Percentiles rank a stretch among this genome's conserved stretches.
phyloP scores from a whole-genome alignment of 2,329 filamentous ascomycete genomes.

The Talaromyces atroroseus region DNA sequence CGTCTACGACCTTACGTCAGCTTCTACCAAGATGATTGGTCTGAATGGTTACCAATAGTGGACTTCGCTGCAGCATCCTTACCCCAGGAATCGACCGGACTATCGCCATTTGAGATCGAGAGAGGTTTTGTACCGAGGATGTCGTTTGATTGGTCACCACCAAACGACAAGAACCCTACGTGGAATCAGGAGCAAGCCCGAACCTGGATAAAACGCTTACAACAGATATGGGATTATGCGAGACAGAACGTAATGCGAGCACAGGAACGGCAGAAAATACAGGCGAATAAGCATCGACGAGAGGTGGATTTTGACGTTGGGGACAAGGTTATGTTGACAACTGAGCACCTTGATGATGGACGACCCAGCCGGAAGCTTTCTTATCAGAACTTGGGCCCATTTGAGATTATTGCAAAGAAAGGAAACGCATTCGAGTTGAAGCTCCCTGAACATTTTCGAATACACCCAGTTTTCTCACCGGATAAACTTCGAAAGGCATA shows the following conservation, averaged over 20 bases:
- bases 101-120: slow-evolving; percentile 1
- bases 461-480: slow-evolving; percentile 8
- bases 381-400: not conserved
- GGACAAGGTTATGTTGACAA: not conserved
- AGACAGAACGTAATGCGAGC: too few relatives aligned
- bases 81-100: not conserved
- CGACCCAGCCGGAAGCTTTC: not conserved
- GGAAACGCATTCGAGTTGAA: not conserved
- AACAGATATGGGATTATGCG: slow-evolving; percentile 7
- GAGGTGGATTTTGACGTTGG: slow-evolving; percentile 2
- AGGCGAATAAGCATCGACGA: not conserved
- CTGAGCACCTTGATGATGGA: not conserved
- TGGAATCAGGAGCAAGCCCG: not conserved
- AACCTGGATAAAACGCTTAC: not conserved
- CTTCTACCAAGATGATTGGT: too few relatives aligned
- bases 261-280: not conserved
- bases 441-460: not conserved
- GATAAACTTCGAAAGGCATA: slow-evolving; percentile 4
- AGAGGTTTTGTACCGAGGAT: slow-evolving; percentile 4
- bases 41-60: too few relatives aligned
- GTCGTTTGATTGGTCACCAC: slow-evolving; percentile 11
- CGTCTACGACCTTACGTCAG: too few relatives aligned
- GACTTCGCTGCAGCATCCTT: too few relatives aligned
- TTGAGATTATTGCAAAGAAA: too few relatives aligned
- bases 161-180: not conserved